Evolutionary conservation across 805 yeast species (phyloP), one percentile per base, ranked within the genome.

Genomic region (Suhomyces faveliae): DNA sequence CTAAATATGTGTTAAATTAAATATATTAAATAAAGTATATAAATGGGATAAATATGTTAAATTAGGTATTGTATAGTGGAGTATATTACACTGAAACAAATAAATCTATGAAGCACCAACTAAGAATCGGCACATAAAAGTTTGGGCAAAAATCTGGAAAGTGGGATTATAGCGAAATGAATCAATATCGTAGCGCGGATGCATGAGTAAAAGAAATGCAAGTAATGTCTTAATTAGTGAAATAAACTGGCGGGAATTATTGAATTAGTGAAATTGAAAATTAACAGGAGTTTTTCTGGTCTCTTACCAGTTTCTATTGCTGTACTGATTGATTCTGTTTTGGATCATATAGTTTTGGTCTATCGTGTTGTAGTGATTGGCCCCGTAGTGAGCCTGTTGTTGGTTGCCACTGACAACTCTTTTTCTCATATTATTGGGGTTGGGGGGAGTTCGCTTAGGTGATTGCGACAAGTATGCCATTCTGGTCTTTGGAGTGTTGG

Each of bases 401-500:
- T 43, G 45, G 19, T 22, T 35, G 40, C 42, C 33, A 23, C 42
- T 46, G 30, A 42, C 46, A 33, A 46, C 52, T 43, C 54, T 25
- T 38, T 49, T 46, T 33, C 42, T 43, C 30, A 39, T 20, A 33
- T 22, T 24, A 23, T 40, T 48, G 6, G 50, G 40, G 39, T 51
- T 48, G 7, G 48, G 50, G 10, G 52, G 48, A 10, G 52, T 43
- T 35, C 55, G 45, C 27, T 54, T 51, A 9, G 58, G 57, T 2
- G 56, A 55, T 21, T 40, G 55, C n/a, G 45, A 35, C 30, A 46
- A 35, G 44, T 52, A 54, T 11, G 51, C 54, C 54, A 52, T 52
- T 41, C 60, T 48, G 13, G 50, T 40, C 35, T 50, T 50, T 5
- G 58, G 57, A 19, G 55, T 52, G 15, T 42, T 47, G 3, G 46